Percentiles rank a stretch among this genome's conserved stretches.
phyloP scores from a whole-genome alignment of 441 rosid species.

The Mallotus repandus region DNA sequence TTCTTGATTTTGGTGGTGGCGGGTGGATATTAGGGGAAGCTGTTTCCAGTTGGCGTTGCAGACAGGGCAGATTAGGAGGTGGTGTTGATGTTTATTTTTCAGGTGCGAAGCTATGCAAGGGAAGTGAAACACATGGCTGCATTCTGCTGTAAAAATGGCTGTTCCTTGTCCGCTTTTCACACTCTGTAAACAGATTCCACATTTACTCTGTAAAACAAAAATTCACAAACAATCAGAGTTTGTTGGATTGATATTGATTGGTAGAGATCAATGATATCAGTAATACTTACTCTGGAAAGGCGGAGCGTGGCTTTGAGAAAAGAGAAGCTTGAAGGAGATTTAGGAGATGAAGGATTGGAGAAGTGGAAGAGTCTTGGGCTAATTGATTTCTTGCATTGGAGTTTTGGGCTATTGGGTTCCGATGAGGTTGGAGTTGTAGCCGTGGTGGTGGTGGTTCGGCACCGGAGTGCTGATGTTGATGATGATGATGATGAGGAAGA shows the following conservation, averaged over 20 bases:
- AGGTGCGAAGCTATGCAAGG: conserved; percentile 64
- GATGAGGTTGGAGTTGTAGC: conserved; percentile 44
- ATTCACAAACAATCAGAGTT: not conserved
- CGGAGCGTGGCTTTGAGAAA: conserved; percentile 62
- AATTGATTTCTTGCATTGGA: conserved; percentile 38
- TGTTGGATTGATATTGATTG: not conserved
- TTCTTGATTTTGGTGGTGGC: conserved; percentile 1
- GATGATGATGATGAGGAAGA: conserved; percentile 26
- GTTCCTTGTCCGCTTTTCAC: conserved; percentile 72
- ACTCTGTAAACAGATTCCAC: conserved; percentile 68
- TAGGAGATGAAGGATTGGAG: conserved; percentile 67
- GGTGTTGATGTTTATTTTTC: conserved; percentile 21
- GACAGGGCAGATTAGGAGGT: conserved; percentile 58
- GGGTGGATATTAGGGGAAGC: conserved; percentile 41
- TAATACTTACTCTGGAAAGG: conserved; percentile 51
- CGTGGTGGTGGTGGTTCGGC: conserved; percentile 53
- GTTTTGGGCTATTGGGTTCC: conserved; percentile 58
- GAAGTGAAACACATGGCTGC: conserved; percentile 75
- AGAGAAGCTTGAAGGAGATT: conserved; percentile 70
- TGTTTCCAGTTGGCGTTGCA: conserved; percentile 68
- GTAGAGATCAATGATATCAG: no score
- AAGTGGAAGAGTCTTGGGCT: conserved; percentile 40
- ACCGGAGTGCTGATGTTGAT: conserved; percentile 44
- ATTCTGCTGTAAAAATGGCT: conserved; percentile 86
- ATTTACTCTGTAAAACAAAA: conserved; percentile 40